A percentile compares a stretch with the other conserved stretches of the same genome.
These are phyloP conservation scores for Epichloe amarillans DNA, from an alignment of 2,329 filamentous ascomycete species.

Conservation along the genomic window DNA sequence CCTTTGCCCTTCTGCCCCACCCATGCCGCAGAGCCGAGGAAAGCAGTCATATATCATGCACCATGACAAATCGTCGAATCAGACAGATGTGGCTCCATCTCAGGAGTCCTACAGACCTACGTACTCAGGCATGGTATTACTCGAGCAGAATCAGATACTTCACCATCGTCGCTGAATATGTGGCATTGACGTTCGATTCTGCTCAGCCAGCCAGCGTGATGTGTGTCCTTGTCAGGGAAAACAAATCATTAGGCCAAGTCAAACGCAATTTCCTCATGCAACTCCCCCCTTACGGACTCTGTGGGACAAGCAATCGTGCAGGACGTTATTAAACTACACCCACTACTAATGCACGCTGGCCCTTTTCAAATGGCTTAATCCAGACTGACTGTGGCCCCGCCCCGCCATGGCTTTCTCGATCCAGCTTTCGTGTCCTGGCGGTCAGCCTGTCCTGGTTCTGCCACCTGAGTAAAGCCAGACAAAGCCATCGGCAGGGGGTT, in stretches of 20 bases:
- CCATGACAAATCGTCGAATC: too few species aligned
- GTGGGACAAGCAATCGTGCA: constrained; percentile 4
- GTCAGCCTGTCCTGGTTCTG: neutral
- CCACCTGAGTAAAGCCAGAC: neutral
- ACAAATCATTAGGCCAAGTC: neutral
- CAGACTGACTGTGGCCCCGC: constrained; percentile 2
- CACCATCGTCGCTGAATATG: too few species aligned
- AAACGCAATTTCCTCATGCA: constrained; percentile 5
- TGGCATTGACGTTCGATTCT: too few species aligned
- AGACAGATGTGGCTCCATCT: too few species aligned
- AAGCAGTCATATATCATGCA: too few species aligned
- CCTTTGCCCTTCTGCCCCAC: too few species aligned
- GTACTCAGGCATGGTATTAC: too few species aligned
- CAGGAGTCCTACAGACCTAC: too few species aligned
- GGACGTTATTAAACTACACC: constrained; percentile 8
- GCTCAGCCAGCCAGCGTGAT: too few species aligned
- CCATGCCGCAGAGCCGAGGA: too few species aligned
- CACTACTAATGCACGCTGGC: constrained; percentile 4
- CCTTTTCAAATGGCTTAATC: constrained; percentile 9
- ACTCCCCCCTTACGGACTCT: neutral
- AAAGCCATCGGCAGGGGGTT: neutral
- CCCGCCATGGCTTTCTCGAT: neutral
- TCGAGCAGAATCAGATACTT: too few species aligned
- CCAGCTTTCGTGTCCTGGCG: neutral
- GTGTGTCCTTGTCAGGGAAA: too few species aligned